Percentiles rank a stretch among this genome's conserved stretches.
phyloP scores from a whole-genome alignment of 768 basidiomycete genomes.

The Tricholoma matsutake region DNA sequence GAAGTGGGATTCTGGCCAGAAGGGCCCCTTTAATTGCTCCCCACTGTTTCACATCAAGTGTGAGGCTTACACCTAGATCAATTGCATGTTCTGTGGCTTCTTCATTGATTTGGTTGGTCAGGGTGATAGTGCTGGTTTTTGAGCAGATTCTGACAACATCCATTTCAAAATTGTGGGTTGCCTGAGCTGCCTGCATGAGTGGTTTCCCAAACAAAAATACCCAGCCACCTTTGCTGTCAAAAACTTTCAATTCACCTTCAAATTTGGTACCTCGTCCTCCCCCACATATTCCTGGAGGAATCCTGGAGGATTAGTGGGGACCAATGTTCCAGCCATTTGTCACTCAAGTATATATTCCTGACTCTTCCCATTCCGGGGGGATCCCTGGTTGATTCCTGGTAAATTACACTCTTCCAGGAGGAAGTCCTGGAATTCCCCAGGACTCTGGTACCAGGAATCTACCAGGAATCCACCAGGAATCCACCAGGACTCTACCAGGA shows the following conservation, averaged over 20 bases:
- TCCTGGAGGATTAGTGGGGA: too few species aligned
- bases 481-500: too few species aligned
- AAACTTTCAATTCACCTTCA: constrained; percentile 19
- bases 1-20: neutral
- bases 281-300: too few species aligned
- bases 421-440: too few species aligned
- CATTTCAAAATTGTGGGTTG: constrained; percentile 22
- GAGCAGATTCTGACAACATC: constrained; percentile 11
- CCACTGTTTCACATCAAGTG: neutral
- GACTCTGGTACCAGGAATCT: too few species aligned
- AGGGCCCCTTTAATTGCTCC: neutral
- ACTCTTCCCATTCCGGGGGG: too few species aligned
- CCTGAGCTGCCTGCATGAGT: constrained; percentile 17
- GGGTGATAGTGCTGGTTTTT: neutral
- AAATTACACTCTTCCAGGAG: too few species aligned
- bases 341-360: too few species aligned
- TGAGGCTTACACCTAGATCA: neutral
- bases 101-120: neutral
- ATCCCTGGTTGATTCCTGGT: too few species aligned
- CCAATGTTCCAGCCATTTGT: too few species aligned
- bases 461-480: too few species aligned
- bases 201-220: constrained; percentile 27
- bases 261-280: neutral
- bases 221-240: constrained; percentile 26
- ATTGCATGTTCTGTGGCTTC: neutral